A percentile compares a stretch with the other conserved stretches of the same genome.
Conservation (phyloP, 2,329 filamentous ascomycete genomes). For the Bipolaris cookei region DNA sequence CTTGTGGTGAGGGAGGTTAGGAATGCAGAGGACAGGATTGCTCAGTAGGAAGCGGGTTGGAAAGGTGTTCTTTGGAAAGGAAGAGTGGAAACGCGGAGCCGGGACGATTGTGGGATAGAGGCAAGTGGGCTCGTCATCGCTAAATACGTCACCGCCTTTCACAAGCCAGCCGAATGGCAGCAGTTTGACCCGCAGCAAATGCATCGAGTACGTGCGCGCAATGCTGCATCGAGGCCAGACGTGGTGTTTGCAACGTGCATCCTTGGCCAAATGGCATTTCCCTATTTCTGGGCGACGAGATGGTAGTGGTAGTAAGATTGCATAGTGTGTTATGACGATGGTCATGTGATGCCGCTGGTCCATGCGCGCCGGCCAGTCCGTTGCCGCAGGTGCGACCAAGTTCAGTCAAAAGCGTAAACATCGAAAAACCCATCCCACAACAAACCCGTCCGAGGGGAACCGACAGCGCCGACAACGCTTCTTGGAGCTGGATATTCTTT, state of each 20-base stretch:
- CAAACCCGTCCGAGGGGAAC: conserved; percentile 30
- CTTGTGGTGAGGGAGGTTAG: conserved; percentile 2
- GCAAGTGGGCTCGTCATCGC: conserved; percentile 41
- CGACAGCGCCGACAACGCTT: conserved; percentile 26
- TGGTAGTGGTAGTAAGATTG: conserved; percentile 8
- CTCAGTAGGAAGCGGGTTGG: conserved; percentile 7
- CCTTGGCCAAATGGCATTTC: not conserved
- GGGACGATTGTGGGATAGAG: conserved; percentile 40
- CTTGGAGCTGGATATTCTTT: conserved; percentile 29
- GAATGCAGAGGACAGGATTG: conserved; percentile 11
- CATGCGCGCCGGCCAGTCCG: conserved; percentile 25
- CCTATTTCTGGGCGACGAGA: conserved; percentile 10
- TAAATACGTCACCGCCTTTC: conserved; percentile 46
- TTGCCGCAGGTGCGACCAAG: conserved; percentile 26
- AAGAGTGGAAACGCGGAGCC: conserved; percentile 21
- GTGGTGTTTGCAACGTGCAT: not conserved
- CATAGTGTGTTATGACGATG: conserved; percentile 13
- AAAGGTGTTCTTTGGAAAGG: conserved; percentile 28
- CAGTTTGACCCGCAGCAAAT: conserved; percentile 8
- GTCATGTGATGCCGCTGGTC: conserved; percentile 19
- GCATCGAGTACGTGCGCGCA: conserved; percentile 5
- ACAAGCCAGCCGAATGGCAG: conserved; percentile 35
- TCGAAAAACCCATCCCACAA: conserved; percentile 29
- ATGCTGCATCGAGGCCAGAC: conserved; percentile 6
- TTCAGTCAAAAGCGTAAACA: conserved; percentile 32